A percentile compares a stretch with the other conserved stretches of the same genome.
phyloP scores from a whole-genome alignment of 1,284 basidiomycete genomes.

The Boletus nobilissimus region DNA sequence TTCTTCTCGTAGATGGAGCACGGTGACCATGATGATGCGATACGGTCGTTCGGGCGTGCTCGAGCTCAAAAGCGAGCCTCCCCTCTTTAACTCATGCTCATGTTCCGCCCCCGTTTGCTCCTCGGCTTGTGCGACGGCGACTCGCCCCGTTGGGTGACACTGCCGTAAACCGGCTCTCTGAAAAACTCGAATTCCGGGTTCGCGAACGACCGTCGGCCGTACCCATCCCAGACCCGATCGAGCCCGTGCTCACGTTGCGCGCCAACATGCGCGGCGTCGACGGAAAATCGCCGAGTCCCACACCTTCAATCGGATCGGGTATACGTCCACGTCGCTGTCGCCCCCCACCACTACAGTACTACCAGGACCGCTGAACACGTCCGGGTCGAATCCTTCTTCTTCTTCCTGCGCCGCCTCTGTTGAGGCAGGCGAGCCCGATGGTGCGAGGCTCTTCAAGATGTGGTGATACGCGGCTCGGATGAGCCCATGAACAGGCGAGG shows the following conservation, averaged over 20 bases:
- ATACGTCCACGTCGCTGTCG: slow-evolving; percentile 30
- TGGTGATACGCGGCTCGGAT: slow-evolving; percentile 75
- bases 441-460: slow-evolving; percentile 53
- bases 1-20: too few relatives aligned
- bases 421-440: slow-evolving; percentile 18
- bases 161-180: slow-evolving; percentile 58
- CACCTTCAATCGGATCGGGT: not conserved
- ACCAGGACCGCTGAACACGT: slow-evolving; percentile 1
- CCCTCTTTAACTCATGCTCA: slow-evolving; percentile 12
- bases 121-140: slow-evolving; percentile 46
- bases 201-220: slow-evolving; percentile 3
- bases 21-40: too few relatives aligned
- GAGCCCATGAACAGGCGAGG: slow-evolving; percentile 53
- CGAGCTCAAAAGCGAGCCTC: too few relatives aligned
- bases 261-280: slow-evolving; percentile 46
- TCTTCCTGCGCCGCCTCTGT: not conserved
- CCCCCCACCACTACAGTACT: not conserved
- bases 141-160: slow-evolving; percentile 49
- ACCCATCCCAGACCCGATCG: not conserved
- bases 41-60: too few relatives aligned
- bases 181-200: slow-evolving; percentile 46
- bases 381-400: slow-evolving; percentile 27
- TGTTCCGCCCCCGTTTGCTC: slow-evolving; percentile 41
- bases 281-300: slow-evolving; percentile 36
- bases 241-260: slow-evolving; percentile 35